Conservation (phyloP, 441 rosid genomes). For the Adansonia gregorii region DNA sequence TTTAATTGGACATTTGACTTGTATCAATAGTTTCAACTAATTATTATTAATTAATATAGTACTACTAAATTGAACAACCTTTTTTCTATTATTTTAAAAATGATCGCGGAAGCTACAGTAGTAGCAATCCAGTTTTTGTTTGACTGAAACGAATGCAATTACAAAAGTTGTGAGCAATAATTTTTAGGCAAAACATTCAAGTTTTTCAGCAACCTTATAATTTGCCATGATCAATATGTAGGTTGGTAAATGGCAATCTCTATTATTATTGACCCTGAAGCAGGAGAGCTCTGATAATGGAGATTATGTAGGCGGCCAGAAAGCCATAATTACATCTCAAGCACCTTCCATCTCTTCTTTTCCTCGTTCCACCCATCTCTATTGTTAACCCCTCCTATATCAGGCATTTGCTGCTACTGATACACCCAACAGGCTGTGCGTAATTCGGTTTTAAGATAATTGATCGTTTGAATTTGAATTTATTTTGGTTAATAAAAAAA, state of each 20-base stretch:
- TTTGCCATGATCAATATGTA: not conserved
- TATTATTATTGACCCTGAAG: conserved; percentile 1
- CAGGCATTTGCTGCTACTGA: not conserved
- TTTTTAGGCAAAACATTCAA: not conserved
- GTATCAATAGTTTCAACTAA: too few species aligned
- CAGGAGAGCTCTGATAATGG: conserved; percentile 14
- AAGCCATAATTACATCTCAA: not conserved
- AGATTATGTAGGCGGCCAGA: not conserved
- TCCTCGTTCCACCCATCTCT: not conserved
- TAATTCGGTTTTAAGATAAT: too few species aligned
- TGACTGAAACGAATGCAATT: conserved; percentile 12
- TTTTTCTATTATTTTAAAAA: not conserved
- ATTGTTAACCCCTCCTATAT: not conserved
- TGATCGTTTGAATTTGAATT: too few species aligned
- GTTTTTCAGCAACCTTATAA: conserved; percentile 13
- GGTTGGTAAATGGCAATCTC: not conserved
- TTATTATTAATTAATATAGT: not conserved
- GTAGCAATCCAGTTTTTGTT: conserved; percentile 14
- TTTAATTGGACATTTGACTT: too few species aligned
- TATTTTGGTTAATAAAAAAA: too few species aligned
- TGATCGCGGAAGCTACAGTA: not conserved
- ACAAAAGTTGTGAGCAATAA: conserved; percentile 11
- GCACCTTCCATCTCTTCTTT: not conserved
- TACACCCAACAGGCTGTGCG: too few species aligned
- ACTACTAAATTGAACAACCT: not conserved